A percentile compares a stretch with the other conserved stretches of the same genome.
Evolutionary conservation across 1,284 basidiomycete species (phyloP).

Genomic region (Singerocomus inundabilis): DNA sequence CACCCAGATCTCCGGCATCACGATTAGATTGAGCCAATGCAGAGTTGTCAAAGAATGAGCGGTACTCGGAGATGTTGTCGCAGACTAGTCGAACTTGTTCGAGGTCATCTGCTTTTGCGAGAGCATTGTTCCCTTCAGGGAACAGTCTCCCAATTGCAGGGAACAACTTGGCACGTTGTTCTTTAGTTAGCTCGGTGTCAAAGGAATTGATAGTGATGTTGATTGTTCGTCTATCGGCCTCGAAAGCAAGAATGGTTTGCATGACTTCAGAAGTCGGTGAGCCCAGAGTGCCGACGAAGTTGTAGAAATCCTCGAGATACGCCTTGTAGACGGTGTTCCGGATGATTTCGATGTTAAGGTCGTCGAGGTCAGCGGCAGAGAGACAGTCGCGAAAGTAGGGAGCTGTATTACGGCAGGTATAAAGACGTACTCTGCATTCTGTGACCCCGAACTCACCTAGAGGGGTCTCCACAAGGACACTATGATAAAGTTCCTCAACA

Average conservation of each 20-base stretch:
- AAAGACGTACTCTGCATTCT: not conserved
- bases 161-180: conserved; percentile 94
- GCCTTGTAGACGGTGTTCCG: conserved; percentile 99
- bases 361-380: conserved; percentile 94
- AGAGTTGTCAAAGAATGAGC: conserved; percentile 80
- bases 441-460: conserved; percentile 61
- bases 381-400: conserved; percentile 98
- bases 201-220: conserved; percentile 99
- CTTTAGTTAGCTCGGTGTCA: conserved; percentile 92
- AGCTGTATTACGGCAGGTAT: conserved; percentile 50
- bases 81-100: conserved; percentile 90
- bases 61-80: conserved; percentile 89
- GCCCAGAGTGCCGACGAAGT: conserved; percentile 78
- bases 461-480: conserved; percentile 96
- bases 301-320: conserved; percentile 97
- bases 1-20: conserved; percentile 49
- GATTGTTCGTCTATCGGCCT: conserved; percentile 94
- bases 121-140: conserved; percentile 93
- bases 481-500: conserved; percentile 98
- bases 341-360: conserved; percentile 99
- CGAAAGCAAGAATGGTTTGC: conserved; percentile 88
- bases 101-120: conserved; percentile 93
- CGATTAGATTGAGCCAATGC: conserved; percentile 38
- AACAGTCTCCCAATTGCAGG: conserved; percentile 92
- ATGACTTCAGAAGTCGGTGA: conserved; percentile 88